These are phyloP conservation scores for Vigna nakashimae DNA, from an alignment of 306 rosid species.

Conservation along the genomic window DNA sequence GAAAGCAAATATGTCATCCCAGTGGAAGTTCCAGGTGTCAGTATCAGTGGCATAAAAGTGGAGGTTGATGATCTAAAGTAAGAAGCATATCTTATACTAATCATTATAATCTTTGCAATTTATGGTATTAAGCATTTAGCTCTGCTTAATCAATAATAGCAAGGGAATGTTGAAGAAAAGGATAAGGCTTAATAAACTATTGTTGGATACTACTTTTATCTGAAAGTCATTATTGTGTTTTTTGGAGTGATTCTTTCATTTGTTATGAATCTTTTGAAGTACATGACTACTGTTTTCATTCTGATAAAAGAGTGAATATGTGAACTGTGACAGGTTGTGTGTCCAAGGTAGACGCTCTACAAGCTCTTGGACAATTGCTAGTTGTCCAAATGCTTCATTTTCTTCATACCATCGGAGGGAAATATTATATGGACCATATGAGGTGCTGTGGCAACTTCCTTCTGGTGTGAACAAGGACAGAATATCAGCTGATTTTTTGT, in stretches of 20 bases:
- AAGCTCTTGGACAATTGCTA: constrained; percentile 42
- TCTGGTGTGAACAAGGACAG: constrained; percentile 66
- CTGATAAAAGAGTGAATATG: constrained; percentile 23
- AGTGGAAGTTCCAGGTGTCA: constrained; percentile 85
- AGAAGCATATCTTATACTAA: constrained; percentile 40
- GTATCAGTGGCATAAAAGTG: constrained; percentile 68
- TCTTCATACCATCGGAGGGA: constrained; percentile 72
- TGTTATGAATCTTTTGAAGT: constrained; percentile 5
- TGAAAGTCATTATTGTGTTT: background rate
- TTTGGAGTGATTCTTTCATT: constrained; percentile 18
- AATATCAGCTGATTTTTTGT: constrained; percentile 79
- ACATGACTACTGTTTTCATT: background rate
- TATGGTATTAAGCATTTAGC: background rate
- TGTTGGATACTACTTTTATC: background rate
- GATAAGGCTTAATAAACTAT: background rate
- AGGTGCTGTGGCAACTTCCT: constrained; percentile 76
- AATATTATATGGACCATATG: constrained; percentile 75
- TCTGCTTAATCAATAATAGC: background rate
- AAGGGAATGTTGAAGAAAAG: constrained; percentile 6
- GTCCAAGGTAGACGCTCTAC: constrained; percentile 63
- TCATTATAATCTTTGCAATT: background rate
- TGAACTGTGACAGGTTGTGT: constrained; percentile 57
- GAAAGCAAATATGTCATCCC: constrained; percentile 63
- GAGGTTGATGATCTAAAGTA: constrained; percentile 87
- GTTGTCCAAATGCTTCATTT: constrained; percentile 52